These are phyloP conservation scores for Pseudofabraea citricarpa DNA, from an alignment of 2,329 filamentous ascomycete species.

Conservation along the genomic window DNA sequence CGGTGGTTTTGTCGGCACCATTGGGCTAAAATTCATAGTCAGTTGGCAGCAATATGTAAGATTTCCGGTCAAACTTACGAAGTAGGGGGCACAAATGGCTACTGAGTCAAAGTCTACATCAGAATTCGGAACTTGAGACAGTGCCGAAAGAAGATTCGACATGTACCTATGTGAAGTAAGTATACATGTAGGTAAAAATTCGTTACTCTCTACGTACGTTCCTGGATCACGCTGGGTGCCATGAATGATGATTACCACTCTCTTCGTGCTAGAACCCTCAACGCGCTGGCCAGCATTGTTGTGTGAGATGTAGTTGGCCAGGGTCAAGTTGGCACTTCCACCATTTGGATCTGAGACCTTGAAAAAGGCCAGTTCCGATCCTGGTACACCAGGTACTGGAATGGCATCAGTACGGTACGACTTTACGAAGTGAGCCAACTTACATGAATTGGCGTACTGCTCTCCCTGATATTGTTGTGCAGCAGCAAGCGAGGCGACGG, in stretches of 20 bases:
- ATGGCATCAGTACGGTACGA: neutral
- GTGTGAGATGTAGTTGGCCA: neutral
- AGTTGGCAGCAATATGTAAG: no score
- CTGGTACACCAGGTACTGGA: no score
- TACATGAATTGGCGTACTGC: neutral
- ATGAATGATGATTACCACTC: neutral
- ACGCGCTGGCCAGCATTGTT: neutral
- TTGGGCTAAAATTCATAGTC: no score
- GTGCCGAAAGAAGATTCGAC: neutral
- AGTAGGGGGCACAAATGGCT: neutral
- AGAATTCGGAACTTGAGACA: neutral
- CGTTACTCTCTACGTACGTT: no score
- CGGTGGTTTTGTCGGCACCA: conserved; percentile 28
- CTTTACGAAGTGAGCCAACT: neutral
- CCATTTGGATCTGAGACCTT: neutral
- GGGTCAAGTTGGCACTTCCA: neutral
- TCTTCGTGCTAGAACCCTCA: neutral
- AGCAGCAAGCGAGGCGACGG: neutral
- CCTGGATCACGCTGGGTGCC: neutral
- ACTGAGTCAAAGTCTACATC: neutral
- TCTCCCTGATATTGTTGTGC: neutral
- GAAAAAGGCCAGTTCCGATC: neutral
- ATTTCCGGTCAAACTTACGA: no score
- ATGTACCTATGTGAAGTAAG: no score
- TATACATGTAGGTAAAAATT: no score